Conservation (phyloP, 2,329 filamentous ascomycete species). For the Truncatella angustata region DNA sequence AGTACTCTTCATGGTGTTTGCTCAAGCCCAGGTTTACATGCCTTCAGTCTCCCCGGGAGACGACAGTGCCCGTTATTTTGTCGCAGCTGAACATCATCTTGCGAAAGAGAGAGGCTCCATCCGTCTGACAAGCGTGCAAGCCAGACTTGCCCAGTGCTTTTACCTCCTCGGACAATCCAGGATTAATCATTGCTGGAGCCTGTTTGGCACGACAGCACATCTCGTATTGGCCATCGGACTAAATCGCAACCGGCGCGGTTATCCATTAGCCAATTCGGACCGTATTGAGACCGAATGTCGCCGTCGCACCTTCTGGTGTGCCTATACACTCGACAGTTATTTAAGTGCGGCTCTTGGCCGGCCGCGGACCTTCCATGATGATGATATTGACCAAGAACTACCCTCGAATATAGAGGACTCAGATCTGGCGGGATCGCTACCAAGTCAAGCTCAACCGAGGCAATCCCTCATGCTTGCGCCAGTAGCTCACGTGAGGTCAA, state of each 20-base stretch:
- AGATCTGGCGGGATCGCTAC: slow-evolving; percentile 50
- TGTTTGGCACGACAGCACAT: slow-evolving; percentile 41
- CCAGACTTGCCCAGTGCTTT: slow-evolving; percentile 37
- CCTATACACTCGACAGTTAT: slow-evolving; percentile 64
- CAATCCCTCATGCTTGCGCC: slow-evolving; percentile 40
- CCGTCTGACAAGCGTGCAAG: slow-evolving; percentile 27
- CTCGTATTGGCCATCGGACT: slow-evolving; percentile 39
- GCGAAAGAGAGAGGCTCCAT: slow-evolving; percentile 25
- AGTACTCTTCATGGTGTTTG: slow-evolving; percentile 41
- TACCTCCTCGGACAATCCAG: slow-evolving; percentile 43
- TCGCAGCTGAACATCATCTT: slow-evolving; percentile 22
- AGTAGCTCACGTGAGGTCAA: slow-evolving; percentile 39
- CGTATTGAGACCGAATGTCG: slow-evolving; percentile 58
- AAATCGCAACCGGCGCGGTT: slow-evolving; percentile 28
- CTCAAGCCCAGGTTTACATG: slow-evolving; percentile 44
- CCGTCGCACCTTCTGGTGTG: slow-evolving; percentile 58
- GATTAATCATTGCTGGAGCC: slow-evolving; percentile 46
- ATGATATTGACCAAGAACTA: slow-evolving; percentile 63
- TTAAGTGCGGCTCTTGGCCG: slow-evolving; percentile 61
- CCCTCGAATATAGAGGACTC: slow-evolving; percentile 65
- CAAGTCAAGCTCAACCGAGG: not conserved
- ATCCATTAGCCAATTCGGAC: slow-evolving; percentile 21
- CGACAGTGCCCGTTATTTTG: slow-evolving; percentile 16
- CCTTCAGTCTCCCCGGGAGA: slow-evolving; percentile 2
- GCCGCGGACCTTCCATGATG: slow-evolving; percentile 60